Conservation (phyloP, 345 rosid genomes). For the Eucalyptus globulus region DNA sequence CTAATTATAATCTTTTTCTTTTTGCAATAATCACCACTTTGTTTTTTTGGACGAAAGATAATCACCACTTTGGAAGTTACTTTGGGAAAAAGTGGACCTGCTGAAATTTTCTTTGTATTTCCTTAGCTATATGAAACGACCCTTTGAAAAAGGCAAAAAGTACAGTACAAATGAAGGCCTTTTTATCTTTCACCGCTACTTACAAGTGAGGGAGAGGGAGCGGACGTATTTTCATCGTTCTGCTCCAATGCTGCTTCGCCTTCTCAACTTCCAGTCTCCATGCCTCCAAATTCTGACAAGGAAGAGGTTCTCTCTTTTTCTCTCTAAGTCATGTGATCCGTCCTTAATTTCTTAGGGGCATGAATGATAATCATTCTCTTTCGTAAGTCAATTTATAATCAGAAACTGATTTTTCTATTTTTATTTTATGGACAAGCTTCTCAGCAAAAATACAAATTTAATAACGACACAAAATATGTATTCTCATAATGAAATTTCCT, state of each 20-base stretch:
- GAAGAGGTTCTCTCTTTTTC: not conserved
- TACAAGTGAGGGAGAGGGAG: not conserved
- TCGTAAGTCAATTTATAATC: no score
- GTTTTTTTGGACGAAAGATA: not conserved
- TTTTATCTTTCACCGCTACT: not conserved
- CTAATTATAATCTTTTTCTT: no score
- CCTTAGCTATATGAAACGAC: not conserved
- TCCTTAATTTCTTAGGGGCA: not conserved
- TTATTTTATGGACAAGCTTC: not conserved
- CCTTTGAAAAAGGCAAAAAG: not conserved
- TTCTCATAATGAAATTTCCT: no score
- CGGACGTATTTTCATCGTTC: not conserved
- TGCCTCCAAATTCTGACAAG: not conserved
- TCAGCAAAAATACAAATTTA: rapidly evolving
- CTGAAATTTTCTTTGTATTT: not conserved
- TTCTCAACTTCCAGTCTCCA: not conserved
- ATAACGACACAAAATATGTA: rapidly evolving
- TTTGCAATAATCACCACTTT: no score
- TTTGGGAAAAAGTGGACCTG: not conserved
- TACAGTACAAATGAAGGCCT: not conserved
- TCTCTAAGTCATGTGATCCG: not conserved
- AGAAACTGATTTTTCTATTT: no score
- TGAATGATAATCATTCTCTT: no score
- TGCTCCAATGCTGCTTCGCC: not conserved
- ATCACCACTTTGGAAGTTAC: not conserved